Conservation (phyloP, 1,284 basidiomycete species). For the Microbotryum violaceum region DNA sequence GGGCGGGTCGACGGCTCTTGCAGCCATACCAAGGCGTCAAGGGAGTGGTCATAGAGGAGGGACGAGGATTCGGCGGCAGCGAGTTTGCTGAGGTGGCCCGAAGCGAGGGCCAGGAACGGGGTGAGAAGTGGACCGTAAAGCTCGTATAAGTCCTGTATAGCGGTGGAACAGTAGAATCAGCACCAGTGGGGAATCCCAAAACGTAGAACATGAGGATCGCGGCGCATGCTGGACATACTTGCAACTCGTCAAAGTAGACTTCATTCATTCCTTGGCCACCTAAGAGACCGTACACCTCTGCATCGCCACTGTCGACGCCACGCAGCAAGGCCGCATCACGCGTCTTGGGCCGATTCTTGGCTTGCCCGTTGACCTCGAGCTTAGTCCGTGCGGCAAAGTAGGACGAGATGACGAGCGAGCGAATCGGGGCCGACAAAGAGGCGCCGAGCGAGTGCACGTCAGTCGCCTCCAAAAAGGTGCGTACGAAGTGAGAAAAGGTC, state of each 20-base stretch:
- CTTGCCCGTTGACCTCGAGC: slow-evolving; percentile 56
- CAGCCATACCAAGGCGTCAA: slow-evolving; percentile 80
- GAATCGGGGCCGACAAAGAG: slow-evolving; percentile 52
- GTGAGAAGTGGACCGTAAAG: slow-evolving; percentile 75
- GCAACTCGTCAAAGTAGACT: slow-evolving; percentile 91
- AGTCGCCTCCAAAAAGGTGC: slow-evolving; percentile 42
- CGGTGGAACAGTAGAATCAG: no score
- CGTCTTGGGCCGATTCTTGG: slow-evolving; percentile 53
- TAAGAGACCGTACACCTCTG: slow-evolving; percentile 85
- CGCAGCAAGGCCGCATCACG: slow-evolving; percentile 67
- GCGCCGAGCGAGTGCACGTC: slow-evolving; percentile 77
- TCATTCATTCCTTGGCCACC: slow-evolving; percentile 99
- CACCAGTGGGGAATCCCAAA: not conserved
- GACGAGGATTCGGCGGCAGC: slow-evolving; percentile 43
- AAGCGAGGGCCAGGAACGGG: slow-evolving; percentile 57
- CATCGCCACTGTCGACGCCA: slow-evolving; percentile 60
- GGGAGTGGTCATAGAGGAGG: slow-evolving; percentile 61
- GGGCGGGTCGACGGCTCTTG: slow-evolving; percentile 62
- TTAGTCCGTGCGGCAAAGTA: slow-evolving; percentile 72
- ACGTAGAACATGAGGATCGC: not conserved
- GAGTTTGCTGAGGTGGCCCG: slow-evolving; percentile 51
- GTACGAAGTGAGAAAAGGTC: slow-evolving; percentile 53
- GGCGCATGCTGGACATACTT: slow-evolving; percentile 20
- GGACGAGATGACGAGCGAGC: slow-evolving; percentile 60
- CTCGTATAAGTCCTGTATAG: slow-evolving; percentile 68